A percentile compares a stretch with the other conserved stretches of the same genome.
Evolutionary conservation across 1,139 yeast genomes (phyloP).

Genomic region (Sugiyamaella pinicola): DNA sequence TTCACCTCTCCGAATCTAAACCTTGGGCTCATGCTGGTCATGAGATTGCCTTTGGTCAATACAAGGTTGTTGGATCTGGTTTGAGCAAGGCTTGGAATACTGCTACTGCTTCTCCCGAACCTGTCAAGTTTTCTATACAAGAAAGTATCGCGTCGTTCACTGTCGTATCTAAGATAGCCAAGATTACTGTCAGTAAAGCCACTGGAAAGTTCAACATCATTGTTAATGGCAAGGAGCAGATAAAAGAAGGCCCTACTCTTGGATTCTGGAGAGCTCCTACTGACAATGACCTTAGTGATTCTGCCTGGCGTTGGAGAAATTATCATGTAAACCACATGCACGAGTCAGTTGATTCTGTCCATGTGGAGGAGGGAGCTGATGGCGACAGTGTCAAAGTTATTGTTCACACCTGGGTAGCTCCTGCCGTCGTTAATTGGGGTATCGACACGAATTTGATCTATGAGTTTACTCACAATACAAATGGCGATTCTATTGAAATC

Average conservation of each 20-base stretch:
- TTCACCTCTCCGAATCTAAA: slow-evolving; percentile 24
- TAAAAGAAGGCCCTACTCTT: slow-evolving; percentile 27
- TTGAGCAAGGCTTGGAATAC: neutral
- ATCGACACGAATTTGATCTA: slow-evolving; percentile 24
- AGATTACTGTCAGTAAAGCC: slow-evolving; percentile 24
- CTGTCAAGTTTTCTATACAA: slow-evolving; percentile 9
- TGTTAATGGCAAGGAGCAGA: slow-evolving; percentile 26
- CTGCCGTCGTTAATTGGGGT: slow-evolving; percentile 35
- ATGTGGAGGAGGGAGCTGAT: slow-evolving; percentile 17
- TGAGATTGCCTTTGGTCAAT: slow-evolving; percentile 41
- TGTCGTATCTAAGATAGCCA: slow-evolving; percentile 8
- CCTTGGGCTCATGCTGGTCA: slow-evolving; percentile 36
- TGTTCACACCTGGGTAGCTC: slow-evolving; percentile 30
- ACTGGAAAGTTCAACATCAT: slow-evolving; percentile 26
- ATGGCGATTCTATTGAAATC: slow-evolving; percentile 9
- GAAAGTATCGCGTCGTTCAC: slow-evolving; percentile 12
- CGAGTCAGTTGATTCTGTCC: slow-evolving; percentile 24
- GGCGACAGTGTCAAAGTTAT: slow-evolving; percentile 23
- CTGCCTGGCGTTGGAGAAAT: slow-evolving; percentile 26
- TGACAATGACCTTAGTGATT: slow-evolving; percentile 39
- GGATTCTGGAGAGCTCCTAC: slow-evolving; percentile 44
- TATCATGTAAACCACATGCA: slow-evolving; percentile 29
- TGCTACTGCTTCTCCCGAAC: neutral
- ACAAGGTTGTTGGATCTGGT: slow-evolving; percentile 15
- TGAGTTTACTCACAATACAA: slow-evolving; percentile 14